These are phyloP conservation scores for Solanum tacnaense DNA, from an alignment of 257 asterid species.

Conservation along the genomic window DNA sequence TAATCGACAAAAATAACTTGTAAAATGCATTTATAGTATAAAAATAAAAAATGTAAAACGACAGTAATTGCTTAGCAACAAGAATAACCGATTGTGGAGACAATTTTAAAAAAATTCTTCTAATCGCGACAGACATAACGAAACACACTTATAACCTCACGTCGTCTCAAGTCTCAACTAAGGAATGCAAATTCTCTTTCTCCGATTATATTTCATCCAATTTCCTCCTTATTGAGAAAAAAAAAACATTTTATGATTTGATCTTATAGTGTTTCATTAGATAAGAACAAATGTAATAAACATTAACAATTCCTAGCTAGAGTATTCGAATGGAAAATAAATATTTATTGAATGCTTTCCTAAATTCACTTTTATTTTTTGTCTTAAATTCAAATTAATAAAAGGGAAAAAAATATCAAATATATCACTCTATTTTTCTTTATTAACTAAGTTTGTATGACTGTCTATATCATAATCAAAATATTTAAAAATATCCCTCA, in stretches of 20 bases:
- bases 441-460: too few relatives aligned
- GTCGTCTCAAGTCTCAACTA: background rate
- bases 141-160: rapidly evolving
- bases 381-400: background rate
- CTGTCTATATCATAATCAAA: background rate
- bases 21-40: background rate
- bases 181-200: background rate
- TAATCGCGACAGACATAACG: background rate
- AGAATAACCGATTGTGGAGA: rapidly evolving
- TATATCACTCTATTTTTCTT: too few relatives aligned
- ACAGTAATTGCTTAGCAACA: background rate
- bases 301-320: background rate
- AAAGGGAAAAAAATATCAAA: background rate
- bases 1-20: background rate
- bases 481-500: background rate
- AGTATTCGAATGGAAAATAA: background rate
- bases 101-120: rapidly evolving
- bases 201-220: background rate
- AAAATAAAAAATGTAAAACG: background rate
- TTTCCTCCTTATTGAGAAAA: background rate
- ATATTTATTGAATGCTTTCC: background rate
- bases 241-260: background rate
- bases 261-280: background rate
- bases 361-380: background rate
- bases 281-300: background rate